Evolutionary conservation across 2,329 filamentous ascomycete species (phyloP).

Genomic region (Onygena corvina): DNA sequence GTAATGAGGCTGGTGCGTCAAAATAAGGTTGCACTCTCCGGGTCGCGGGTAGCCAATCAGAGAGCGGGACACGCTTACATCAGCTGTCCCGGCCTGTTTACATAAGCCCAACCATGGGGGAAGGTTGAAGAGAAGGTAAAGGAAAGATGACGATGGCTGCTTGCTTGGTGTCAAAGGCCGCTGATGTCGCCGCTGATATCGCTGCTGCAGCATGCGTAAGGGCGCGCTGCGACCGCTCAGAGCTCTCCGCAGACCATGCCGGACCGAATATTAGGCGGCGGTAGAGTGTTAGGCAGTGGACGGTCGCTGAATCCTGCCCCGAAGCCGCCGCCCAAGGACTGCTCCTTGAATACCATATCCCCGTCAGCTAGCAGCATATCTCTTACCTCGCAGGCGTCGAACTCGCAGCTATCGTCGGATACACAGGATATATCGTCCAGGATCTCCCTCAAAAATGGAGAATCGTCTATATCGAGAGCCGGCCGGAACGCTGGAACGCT

Average conservation of each 20-base stretch:
- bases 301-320: conserved; percentile 61
- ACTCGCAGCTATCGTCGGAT: conserved; percentile 57
- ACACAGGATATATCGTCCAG: conserved; percentile 69
- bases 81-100: background rate
- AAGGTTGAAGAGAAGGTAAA: background rate
- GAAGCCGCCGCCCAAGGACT: conserved; percentile 31
- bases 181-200: conserved; percentile 2
- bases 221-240: conserved; percentile 2
- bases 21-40: background rate
- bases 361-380: conserved; percentile 64
- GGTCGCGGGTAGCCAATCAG: background rate
- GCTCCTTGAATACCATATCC: conserved; percentile 41
- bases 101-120: background rate
- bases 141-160: background rate
- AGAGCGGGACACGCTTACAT: background rate
- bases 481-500: conserved; percentile 48
- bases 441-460: conserved; percentile 57
- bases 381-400: conserved; percentile 61
- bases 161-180: background rate
- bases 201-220: conserved; percentile 1
- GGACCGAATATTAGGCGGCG: conserved; percentile 76
- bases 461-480: conserved; percentile 34
- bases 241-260: conserved; percentile 48
- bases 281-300: conserved; percentile 78
- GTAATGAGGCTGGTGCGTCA: conserved; percentile 2